Conservation (phyloP, 257 asterid species). For the Mentha longifolia region DNA sequence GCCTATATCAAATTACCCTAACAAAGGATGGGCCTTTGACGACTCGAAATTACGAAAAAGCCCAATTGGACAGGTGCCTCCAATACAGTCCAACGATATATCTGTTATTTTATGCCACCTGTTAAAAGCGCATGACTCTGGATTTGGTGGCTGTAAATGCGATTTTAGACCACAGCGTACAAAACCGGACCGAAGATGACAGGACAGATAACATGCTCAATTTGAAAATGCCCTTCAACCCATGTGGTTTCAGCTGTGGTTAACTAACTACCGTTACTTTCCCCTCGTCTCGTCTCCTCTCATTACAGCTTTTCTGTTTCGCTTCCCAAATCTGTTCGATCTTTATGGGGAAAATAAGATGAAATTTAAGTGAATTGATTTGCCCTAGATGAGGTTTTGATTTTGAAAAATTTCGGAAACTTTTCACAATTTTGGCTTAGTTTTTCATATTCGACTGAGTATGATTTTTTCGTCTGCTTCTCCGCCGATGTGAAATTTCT, state of each 20-base stretch:
- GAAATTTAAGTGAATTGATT: not conserved
- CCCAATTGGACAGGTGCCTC: too few species aligned
- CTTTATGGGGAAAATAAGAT: not conserved
- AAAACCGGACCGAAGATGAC: constrained; percentile 21
- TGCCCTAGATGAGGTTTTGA: constrained; percentile 29
- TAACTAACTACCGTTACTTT: constrained; percentile 45
- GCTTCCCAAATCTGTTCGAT: constrained; percentile 39
- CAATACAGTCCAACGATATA: too few species aligned
- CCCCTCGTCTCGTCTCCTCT: constrained; percentile 31
- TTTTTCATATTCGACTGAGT: constrained; percentile 15
- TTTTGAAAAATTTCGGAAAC: not conserved
- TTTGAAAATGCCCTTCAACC: constrained; percentile 26
- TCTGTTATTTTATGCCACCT: too few species aligned
- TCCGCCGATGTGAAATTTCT: constrained; percentile 24
- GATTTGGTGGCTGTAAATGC: not conserved
- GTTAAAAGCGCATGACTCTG: not conserved
- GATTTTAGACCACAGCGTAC: constrained; percentile 10
- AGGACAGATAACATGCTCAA: not conserved
- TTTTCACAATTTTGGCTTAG: constrained; percentile 2
- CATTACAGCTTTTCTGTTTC: constrained; percentile 29
- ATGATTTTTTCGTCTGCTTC: constrained; percentile 14
- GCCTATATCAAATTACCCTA: too few species aligned
- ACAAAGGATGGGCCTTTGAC: too few species aligned
- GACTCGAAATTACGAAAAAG: too few species aligned
- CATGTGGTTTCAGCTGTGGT: constrained; percentile 17